A percentile compares a stretch with the other conserved stretches of the same genome.
phyloP scores from a whole-genome alignment of 148 eudicot species.

The Chenopodium album region DNA sequence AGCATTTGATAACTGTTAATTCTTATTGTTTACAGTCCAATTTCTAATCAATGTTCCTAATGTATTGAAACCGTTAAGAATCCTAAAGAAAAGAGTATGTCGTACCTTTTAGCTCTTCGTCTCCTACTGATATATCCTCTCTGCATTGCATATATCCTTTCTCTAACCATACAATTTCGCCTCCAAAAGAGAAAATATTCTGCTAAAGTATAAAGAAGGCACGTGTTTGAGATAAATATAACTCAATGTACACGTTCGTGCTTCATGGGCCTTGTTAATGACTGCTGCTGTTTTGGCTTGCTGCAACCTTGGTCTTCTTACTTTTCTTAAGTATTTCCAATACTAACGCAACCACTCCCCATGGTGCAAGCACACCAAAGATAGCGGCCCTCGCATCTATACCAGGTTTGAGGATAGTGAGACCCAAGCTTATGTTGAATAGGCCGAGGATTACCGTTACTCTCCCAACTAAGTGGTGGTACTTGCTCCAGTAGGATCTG shows the following conservation, averaged over 20 bases:
- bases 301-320: neutral
- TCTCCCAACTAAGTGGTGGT: neutral
- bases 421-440: neutral
- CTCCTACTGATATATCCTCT: no score
- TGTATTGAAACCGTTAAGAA: neutral
- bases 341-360: neutral
- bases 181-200: neutral
- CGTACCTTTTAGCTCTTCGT: neutral
- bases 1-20: neutral
- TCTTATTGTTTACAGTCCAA: neutral
- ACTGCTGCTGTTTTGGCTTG: neutral
- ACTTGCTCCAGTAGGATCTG: neutral
- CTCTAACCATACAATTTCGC: neutral
- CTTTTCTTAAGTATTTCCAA: neutral
- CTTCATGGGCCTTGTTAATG: neutral
- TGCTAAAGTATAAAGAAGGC: no score
- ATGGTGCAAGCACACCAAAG: neutral
- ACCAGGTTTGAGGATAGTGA: no score
- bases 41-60: neutral
- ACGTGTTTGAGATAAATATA: neutral
- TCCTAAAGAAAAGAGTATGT: neutral
- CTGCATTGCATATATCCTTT: no score
- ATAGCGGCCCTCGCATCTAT: neutral
- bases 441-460: neutral
- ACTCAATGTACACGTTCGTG: neutral